Evolutionary conservation across 2,329 filamentous ascomycete species (phyloP).

Genomic region (Sarocladiaceae sp.): DNA sequence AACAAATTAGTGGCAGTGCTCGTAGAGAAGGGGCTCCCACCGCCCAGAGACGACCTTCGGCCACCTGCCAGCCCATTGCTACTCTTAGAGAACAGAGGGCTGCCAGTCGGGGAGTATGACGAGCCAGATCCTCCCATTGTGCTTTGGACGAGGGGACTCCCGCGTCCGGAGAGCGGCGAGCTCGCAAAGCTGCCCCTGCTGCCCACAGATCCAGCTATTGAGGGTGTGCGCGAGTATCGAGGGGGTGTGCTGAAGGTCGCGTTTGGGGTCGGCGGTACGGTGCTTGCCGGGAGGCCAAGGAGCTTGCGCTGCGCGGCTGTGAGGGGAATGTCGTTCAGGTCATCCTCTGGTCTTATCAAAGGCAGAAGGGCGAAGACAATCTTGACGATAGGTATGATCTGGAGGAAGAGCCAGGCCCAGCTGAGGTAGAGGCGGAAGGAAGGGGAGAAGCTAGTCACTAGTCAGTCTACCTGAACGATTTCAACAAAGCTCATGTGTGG

Average conservation of each 20-base stretch:
- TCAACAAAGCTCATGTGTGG: conserved; percentile 9
- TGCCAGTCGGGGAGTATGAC: conserved; percentile 38
- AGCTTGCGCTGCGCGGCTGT: conserved; percentile 70
- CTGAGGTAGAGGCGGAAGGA: conserved; percentile 29
- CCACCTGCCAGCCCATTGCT: conserved; percentile 36
- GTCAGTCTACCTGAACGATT: background rate
- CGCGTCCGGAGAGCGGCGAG: conserved; percentile 52
- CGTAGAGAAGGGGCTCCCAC: conserved; percentile 42
- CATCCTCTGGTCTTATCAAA: conserved; percentile 64
- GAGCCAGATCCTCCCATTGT: conserved; percentile 33
- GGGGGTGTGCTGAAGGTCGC: conserved; percentile 75
- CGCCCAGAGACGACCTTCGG: conserved; percentile 54
- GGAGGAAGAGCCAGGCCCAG: conserved; percentile 40
- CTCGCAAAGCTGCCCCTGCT: conserved; percentile 50
- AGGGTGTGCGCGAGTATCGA: conserved; percentile 72
- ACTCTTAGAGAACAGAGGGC: conserved; percentile 62
- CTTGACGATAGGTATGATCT: conserved; percentile 61
- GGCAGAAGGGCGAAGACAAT: conserved; percentile 66
- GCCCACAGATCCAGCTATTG: conserved; percentile 54
- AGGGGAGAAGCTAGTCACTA: conserved; percentile 22
- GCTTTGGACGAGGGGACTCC: conserved; percentile 37
- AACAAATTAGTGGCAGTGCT: conserved; percentile 43
- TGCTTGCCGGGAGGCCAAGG: conserved; percentile 69
- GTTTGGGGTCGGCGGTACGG: conserved; percentile 58
- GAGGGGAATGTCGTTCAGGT: conserved; percentile 81